These are phyloP conservation scores for Bauhinia variegata DNA, from an alignment of 306 rosid species.

Conservation along the genomic window DNA sequence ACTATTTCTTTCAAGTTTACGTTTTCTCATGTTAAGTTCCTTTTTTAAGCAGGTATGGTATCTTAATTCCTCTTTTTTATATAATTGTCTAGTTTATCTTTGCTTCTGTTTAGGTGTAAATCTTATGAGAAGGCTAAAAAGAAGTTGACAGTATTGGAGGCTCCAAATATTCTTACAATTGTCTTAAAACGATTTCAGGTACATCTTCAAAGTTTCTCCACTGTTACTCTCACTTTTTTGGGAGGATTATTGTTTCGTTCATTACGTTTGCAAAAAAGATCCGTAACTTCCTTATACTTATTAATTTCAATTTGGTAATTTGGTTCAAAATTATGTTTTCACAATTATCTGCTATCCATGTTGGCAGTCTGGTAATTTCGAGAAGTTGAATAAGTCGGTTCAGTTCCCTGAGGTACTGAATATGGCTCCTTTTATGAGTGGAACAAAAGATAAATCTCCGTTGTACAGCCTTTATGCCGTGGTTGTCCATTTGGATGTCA, in stretches of 20 bases:
- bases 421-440: constrained; percentile 73
- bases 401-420: constrained; percentile 67
- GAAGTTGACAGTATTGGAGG: constrained; percentile 73
- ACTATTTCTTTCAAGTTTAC: constrained; percentile 9
- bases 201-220: constrained; percentile 32
- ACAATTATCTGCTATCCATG: constrained; percentile 36
- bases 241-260: no score
- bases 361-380: constrained; percentile 76
- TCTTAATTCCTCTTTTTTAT: neutral
- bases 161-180: constrained; percentile 80
- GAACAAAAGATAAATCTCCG: constrained; percentile 56
- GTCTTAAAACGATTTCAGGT: constrained; percentile 83
- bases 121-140: constrained; percentile 77
- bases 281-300: no score
- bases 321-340: no score
- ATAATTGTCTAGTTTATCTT: constrained; percentile 14
- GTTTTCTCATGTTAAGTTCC: constrained; percentile 3
- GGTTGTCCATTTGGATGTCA: constrained; percentile 75
- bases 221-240: constrained; percentile 7
- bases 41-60: neutral
- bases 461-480: constrained; percentile 72
- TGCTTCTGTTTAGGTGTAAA: constrained; percentile 57
- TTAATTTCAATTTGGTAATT: no score
- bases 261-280: no score
- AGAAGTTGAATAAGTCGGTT: constrained; percentile 69